Percentiles rank a stretch among this genome's conserved stretches.
Evolutionary conservation across 2,329 filamentous ascomycete genomes (phyloP).

Genomic region (Tolypocladium ovalisporum): DNA sequence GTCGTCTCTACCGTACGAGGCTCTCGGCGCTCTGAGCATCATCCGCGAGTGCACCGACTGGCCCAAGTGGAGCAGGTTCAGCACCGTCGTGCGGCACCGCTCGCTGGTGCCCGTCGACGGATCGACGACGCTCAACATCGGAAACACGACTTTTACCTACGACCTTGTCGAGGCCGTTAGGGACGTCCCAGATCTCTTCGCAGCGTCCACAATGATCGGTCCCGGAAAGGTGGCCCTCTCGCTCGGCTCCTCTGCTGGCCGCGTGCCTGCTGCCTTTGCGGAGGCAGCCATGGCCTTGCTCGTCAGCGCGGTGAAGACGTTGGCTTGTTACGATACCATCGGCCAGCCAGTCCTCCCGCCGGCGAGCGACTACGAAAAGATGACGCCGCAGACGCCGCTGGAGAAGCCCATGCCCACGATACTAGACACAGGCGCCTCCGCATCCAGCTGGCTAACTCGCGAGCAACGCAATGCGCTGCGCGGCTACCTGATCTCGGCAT

Average conservation of each 20-base stretch:
- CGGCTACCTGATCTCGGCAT: conserved; percentile 28
- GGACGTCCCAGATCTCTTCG: conserved; percentile 33
- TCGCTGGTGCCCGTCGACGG: conserved; percentile 17
- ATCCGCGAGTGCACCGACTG: conserved; percentile 42
- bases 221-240: conserved; percentile 27
- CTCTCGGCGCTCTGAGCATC: conserved; percentile 39
- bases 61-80: conserved; percentile 42
- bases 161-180: conserved; percentile 26
- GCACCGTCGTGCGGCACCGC: conserved; percentile 42
- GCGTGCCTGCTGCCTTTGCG: conserved; percentile 29
- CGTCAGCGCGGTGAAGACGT: conserved; percentile 30
- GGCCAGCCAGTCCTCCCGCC: conserved; percentile 34
- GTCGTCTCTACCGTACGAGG: conserved; percentile 36
- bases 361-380: conserved; percentile 24
- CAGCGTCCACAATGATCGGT: conserved; percentile 27
- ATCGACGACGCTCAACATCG: conserved; percentile 31
- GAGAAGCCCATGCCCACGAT: conserved; percentile 5
- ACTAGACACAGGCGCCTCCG: background rate
- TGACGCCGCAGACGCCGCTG: conserved; percentile 31
- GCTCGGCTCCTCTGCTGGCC: conserved; percentile 34
- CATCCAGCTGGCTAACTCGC: conserved; percentile 19
- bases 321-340: conserved; percentile 34
- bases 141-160: conserved; percentile 33
- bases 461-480: conserved; percentile 30
- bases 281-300: conserved; percentile 34